Percentiles rank a stretch among this genome's conserved stretches.
phyloP scores from a whole-genome alignment of 2,329 filamentous ascomycete species.

The Coniosporium tulheliwenetii region DNA sequence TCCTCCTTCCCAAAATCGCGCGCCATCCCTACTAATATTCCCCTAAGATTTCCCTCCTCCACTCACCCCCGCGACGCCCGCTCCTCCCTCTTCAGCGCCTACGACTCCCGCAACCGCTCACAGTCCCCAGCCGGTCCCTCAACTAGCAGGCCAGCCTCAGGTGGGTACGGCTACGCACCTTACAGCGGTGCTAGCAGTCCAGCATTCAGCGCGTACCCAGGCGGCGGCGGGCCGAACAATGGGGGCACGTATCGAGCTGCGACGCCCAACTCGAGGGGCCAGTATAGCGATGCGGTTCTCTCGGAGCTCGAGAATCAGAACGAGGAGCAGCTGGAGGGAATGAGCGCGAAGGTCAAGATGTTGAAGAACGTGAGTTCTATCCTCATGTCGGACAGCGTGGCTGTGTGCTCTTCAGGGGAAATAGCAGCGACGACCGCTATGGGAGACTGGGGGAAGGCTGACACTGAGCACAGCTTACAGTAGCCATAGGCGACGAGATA shows the following conservation, averaged over 20 bases:
- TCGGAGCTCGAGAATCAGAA: constrained; percentile 94
- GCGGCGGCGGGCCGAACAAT: background rate
- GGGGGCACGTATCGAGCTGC: constrained; percentile 20
- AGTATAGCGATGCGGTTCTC: constrained; percentile 84
- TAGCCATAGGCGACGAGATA: constrained; percentile 91
- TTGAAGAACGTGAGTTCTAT: constrained; percentile 64
- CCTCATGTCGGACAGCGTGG: background rate
- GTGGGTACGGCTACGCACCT: background rate
- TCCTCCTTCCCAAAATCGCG: too few relatives aligned
- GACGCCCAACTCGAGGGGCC: constrained; percentile 48
- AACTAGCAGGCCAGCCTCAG: background rate
- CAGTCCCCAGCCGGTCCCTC: background rate
- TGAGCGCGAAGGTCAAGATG: constrained; percentile 76
- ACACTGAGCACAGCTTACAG: constrained; percentile 49
- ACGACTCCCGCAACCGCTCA: constrained; percentile 12
- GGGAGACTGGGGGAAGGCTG: background rate
- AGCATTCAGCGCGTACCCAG: background rate
- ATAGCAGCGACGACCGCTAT: too few relatives aligned
- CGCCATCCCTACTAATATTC: background rate
- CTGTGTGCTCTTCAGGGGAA: background rate
- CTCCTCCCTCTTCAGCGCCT: constrained; percentile 23
- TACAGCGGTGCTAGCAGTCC: background rate
- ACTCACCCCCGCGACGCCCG: constrained; percentile 22
- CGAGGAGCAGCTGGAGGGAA: constrained; percentile 76
- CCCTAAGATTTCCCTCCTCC: constrained; percentile 3